These are phyloP conservation scores for Candida loeiensis DNA, from an alignment of 805 yeast genomes.

Conservation along the genomic window DNA sequence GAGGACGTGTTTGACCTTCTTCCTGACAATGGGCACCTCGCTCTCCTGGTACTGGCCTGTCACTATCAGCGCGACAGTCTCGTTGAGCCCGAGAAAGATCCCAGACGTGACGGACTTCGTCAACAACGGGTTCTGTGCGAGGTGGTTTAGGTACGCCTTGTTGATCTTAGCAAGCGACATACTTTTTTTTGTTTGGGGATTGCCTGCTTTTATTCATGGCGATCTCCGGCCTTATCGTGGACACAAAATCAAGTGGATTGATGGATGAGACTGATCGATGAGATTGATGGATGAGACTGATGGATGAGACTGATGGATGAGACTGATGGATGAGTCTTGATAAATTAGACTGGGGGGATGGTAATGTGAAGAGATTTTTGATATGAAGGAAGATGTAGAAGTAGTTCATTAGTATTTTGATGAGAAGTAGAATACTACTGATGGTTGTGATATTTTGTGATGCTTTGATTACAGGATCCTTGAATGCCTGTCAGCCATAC, in stretches of 20 bases:
- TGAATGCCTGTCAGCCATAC: too few relatives aligned
- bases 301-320: too few relatives aligned
- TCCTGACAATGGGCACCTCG: constrained; percentile 11
- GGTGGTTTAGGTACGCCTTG: constrained; percentile 31
- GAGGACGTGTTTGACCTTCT: constrained; percentile 36
- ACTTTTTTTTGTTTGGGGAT: not conserved
- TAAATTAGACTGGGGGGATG: too few relatives aligned
- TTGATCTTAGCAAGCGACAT: constrained; percentile 18
- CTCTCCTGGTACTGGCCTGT: constrained; percentile 43
- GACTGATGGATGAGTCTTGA: too few relatives aligned
- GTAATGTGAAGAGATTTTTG: too few relatives aligned
- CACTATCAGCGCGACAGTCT: constrained; percentile 49
- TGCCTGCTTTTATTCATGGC: not conserved
- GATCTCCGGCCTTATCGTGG: constrained; percentile 2
- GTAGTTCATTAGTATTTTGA: too few relatives aligned
- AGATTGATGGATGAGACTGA: too few relatives aligned
- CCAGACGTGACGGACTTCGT: constrained; percentile 61
- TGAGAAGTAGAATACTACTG: too few relatives aligned
- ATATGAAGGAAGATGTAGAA: too few relatives aligned
- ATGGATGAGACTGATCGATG: too few relatives aligned
- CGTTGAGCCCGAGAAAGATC: constrained; percentile 53
- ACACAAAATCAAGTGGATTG: not conserved
- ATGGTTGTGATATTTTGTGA: too few relatives aligned
- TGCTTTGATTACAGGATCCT: too few relatives aligned
- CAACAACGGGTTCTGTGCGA: constrained; percentile 49